Evolutionary conservation across 176 grass and related monocot species (phyloP).

Genomic region (Bromus sterilis): DNA sequence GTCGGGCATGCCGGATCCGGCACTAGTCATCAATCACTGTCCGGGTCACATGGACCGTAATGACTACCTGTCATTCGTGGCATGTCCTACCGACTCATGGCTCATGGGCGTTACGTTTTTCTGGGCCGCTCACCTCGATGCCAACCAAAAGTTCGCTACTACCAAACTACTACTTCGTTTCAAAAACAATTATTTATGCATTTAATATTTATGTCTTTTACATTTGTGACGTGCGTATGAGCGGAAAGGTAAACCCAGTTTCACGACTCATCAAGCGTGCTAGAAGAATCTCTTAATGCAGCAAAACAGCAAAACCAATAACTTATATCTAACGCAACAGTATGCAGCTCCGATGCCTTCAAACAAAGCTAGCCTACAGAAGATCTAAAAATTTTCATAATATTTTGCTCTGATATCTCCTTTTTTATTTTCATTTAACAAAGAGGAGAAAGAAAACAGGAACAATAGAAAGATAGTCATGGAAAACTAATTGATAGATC

Average conservation of each 20-base stretch:
- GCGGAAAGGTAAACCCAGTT: too few relatives aligned
- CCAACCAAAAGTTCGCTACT: not conserved
- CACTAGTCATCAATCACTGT: slow-evolving; percentile 10
- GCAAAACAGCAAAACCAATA: not conserved
- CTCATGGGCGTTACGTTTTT: too few relatives aligned
- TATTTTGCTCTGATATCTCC: too few relatives aligned
- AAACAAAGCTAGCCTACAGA: not conserved
- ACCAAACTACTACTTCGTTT: too few relatives aligned
- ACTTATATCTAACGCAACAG: not conserved
- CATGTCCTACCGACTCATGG: too few relatives aligned
- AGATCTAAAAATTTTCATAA: not conserved
- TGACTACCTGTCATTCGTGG: too few relatives aligned
- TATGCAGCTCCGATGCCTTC: not conserved
- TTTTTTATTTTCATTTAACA: not conserved
- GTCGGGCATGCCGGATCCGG: slow-evolving; percentile 28
- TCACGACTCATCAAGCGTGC: not conserved
- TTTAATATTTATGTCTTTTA: too few relatives aligned
- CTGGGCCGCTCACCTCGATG: slow-evolving; percentile 15
- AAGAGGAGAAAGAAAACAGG: not conserved
- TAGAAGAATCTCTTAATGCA: not conserved
- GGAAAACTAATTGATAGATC: not conserved
- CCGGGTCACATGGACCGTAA: slow-evolving; percentile 25
- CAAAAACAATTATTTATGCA: too few relatives aligned
- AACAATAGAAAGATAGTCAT: not conserved
- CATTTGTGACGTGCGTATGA: too few relatives aligned